A percentile compares a stretch with the other conserved stretches of the same genome.
These are phyloP conservation scores for Trichoderma lentiforme DNA, from an alignment of 2,329 filamentous ascomycete species.

Conservation along the genomic window DNA sequence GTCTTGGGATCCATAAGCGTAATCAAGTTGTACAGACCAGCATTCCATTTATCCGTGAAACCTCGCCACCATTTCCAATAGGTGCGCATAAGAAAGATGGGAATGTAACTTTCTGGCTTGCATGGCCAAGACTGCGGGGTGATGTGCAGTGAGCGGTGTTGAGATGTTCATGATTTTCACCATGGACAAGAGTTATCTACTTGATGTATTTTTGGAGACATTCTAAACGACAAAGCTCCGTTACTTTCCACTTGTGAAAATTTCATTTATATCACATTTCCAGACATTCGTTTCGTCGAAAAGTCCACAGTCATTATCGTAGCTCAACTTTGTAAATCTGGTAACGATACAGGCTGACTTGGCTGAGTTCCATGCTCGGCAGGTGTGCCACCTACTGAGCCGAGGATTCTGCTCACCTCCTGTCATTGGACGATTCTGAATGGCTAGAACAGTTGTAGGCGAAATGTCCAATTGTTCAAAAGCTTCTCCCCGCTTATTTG, in stretches of 20 bases:
- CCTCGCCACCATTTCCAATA: neutral
- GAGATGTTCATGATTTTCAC: neutral
- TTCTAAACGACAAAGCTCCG: neutral
- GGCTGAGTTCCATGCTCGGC: neutral
- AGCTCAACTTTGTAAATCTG: neutral
- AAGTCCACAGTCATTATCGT: neutral
- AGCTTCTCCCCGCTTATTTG: neutral
- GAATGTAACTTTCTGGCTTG: slow-evolving; percentile 1
- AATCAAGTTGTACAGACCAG: neutral
- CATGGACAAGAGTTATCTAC: neutral
- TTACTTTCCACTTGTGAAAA: neutral
- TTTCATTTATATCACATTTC: neutral
- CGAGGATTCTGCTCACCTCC: neutral
- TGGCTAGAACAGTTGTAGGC: neutral
- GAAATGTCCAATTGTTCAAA: neutral
- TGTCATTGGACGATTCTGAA: neutral
- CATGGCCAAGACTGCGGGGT: slow-evolving; percentile 12
- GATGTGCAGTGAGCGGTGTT: neutral
- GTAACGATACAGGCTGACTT: neutral
- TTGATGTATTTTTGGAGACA: neutral
- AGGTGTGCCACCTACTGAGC: neutral
- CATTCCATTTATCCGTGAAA: slow-evolving; percentile 1
- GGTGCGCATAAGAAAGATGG: neutral
- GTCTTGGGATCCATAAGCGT: neutral
- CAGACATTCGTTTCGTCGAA: neutral